Base-by-base conservation (phyloP, 495 filamentous ascomycete genomes). In the Polyplosphaeria fusca region DNA sequence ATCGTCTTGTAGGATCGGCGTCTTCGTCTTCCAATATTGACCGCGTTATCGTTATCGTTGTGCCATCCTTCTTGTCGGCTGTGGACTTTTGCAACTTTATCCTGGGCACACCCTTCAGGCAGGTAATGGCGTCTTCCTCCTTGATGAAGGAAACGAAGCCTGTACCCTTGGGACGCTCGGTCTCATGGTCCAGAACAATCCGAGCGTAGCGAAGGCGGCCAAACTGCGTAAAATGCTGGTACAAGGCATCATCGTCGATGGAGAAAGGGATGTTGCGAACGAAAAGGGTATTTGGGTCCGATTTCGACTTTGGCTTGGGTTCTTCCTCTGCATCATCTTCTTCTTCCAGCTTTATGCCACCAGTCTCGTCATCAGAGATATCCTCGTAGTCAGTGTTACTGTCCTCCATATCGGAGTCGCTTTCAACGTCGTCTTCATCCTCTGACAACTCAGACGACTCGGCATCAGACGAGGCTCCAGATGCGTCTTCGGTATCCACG, bases 141-240 rank as follows among this genome's bases (percentile, higher is more conserved):
- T 88, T 84, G 74, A 83, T 86, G 77, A 97, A 97, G 71, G 88
- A 93, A 16, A 95, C 91, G 66, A 99, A 99, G 2, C 87, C 93
- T 3, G 93, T 96, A 24, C 93, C 93, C 32, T 86, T 87, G 1
- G 93, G 89, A 13, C 87, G 82, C 58, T 89, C 89, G 2, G 88
- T 95, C 22, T 84, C 82, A 23, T 73, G 81, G 66, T 99, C 93
- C 53, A 91, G 75, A 24, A 99, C 94, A 23, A 95, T 82, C 32
- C 94, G 79, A 19, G 91, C 91, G 68, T 96, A 99, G 20, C 89
- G 79, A 45, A 97, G 73, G 1, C 77, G 76, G 37, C 93, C 93
- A 61, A 99, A 99, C 60, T 83, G 76, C 9, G 73, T 69, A 65
- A 99, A 99, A 64, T 95, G 90, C 25, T 85, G 79, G 59, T 88